Evolutionary conservation across 2,329 filamentous ascomycete species (phyloP).

Genomic region (Arthrobotrys conoides): DNA sequence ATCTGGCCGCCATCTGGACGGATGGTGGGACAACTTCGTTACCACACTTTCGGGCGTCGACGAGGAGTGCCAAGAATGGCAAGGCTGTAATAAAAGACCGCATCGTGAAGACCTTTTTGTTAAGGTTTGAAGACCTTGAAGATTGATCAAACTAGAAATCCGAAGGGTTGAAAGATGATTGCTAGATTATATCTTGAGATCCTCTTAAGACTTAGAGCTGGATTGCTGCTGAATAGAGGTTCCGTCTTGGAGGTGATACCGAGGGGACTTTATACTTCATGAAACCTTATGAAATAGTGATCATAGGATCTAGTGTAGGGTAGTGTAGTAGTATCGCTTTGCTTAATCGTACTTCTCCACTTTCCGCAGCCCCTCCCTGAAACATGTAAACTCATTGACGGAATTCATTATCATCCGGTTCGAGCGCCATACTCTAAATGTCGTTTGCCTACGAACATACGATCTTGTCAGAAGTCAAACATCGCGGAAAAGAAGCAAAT

Average conservation of each 20-base stretch:
- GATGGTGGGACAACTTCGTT: conserved; percentile 48
- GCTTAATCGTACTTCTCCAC: conserved; percentile 32
- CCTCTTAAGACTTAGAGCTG: conserved; percentile 36
- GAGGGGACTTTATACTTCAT: conserved; percentile 56
- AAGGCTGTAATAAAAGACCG: conserved; percentile 43
- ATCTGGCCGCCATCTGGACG: conserved; percentile 38
- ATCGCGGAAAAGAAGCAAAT: conserved; percentile 45
- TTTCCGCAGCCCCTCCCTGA: conserved; percentile 11
- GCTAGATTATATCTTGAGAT: conserved; percentile 6
- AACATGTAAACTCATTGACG: conserved; percentile 20
- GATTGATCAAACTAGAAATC: neutral
- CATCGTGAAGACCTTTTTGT: conserved; percentile 35
- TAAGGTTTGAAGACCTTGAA: conserved; percentile 2
- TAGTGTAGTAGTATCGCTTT: conserved; percentile 1
- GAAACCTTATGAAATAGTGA: neutral
- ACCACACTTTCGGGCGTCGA: conserved; percentile 50
- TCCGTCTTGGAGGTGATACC: conserved; percentile 40
- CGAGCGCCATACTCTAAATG: conserved; percentile 10
- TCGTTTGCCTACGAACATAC: conserved; percentile 41
- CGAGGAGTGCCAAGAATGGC: conserved; percentile 46
- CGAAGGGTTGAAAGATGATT: conserved; percentile 1
- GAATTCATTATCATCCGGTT: conserved; percentile 12
- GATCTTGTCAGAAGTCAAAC: conserved; percentile 11
- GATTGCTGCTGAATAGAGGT: conserved; percentile 38
- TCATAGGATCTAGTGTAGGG: conserved; percentile 15